Percentiles rank a stretch among this genome's conserved stretches.
Conservation (phyloP, 148 eudicot species). For the Cornus suecica region DNA sequence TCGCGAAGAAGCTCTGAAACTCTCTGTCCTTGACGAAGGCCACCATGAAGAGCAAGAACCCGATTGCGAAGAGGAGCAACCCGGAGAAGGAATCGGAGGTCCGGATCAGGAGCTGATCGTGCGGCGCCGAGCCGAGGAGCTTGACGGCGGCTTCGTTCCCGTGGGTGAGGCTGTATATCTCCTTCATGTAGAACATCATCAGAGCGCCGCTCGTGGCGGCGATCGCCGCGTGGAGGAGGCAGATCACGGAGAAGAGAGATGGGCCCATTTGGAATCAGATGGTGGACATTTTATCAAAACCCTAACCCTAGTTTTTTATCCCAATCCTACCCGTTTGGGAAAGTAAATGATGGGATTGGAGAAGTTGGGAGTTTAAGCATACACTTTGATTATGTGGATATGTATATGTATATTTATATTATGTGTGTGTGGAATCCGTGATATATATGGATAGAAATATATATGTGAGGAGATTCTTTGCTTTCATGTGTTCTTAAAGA, state of each 20-base stretch:
- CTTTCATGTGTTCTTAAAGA: too few species aligned
- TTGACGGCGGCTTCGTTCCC: conserved; percentile 10
- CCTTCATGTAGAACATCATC: conserved; percentile 19
- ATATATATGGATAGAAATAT: too few species aligned
- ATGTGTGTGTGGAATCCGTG: too few species aligned
- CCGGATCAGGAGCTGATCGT: conserved; percentile 14
- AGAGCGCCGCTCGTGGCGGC: conserved; percentile 9
- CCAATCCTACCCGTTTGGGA: too few species aligned
- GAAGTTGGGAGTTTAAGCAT: too few species aligned
- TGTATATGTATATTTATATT: too few species aligned
- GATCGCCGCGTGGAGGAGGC: conserved; percentile 16
- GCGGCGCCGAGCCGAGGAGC: conserved; percentile 7
- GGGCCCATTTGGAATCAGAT: conserved; percentile 12
- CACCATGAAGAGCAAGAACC: conserved; percentile 13
- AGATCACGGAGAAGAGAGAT: conserved; percentile 18
- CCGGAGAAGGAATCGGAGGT: conserved; percentile 20
- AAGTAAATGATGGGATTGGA: too few species aligned
- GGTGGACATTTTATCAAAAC: too few species aligned
- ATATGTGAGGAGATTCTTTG: too few species aligned
- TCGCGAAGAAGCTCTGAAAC: conserved; percentile 14
- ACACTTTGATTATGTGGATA: too few species aligned
- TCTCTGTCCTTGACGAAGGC: conserved; percentile 15
- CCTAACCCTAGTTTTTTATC: background rate
- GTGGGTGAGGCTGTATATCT: conserved; percentile 15
- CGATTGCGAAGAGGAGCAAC: conserved; percentile 13